Percentiles rank a stretch among this genome's conserved stretches.
Evolutionary conservation across 352 stramenopile species (phyloP).

Genomic region (Globisporangium mamillatum): DNA sequence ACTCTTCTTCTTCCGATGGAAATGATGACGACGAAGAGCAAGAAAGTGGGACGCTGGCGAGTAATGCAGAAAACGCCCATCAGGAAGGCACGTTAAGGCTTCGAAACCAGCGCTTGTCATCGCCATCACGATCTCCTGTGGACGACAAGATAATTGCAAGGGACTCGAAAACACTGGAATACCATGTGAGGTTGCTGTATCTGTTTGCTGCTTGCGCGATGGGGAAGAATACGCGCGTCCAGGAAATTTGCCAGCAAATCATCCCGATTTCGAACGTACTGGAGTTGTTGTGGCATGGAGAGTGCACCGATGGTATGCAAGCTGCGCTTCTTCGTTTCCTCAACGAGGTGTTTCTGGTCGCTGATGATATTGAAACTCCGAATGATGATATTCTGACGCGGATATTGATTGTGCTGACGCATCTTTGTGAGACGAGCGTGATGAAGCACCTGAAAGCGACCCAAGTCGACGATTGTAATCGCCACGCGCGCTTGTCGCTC

Average conservation of each 20-base stretch:
- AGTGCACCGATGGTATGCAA: constrained; percentile 53
- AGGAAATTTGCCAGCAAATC: constrained; percentile 71
- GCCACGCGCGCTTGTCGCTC: constrained; percentile 34
- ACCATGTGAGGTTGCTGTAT: constrained; percentile 52
- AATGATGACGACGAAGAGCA: constrained; percentile 1
- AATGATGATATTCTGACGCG: constrained; percentile 35
- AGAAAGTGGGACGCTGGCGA: background rate
- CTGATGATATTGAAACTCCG: constrained; percentile 48
- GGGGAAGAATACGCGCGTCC: constrained; percentile 56
- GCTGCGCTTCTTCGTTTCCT: constrained; percentile 54
- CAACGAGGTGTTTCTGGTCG: constrained; percentile 55
- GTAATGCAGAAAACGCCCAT: background rate
- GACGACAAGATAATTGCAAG: constrained; percentile 18
- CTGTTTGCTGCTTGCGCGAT: constrained; percentile 58
- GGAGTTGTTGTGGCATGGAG: constrained; percentile 30
- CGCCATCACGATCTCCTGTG: constrained; percentile 13
- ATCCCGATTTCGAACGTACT: constrained; percentile 41
- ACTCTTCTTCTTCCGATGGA: background rate
- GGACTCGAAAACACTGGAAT: constrained; percentile 43
- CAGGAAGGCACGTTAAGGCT: background rate
- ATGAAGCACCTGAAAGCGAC: constrained; percentile 34
- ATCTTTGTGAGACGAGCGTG: constrained; percentile 32
- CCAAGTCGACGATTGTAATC: constrained; percentile 50
- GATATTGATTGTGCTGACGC: constrained; percentile 30
- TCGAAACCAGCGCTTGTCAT: background rate